Evolutionary conservation across 441 rosid genomes (phyloP), one percentile per base, ranked within the genome.

Genomic region (Omphalea diandra): DNA sequence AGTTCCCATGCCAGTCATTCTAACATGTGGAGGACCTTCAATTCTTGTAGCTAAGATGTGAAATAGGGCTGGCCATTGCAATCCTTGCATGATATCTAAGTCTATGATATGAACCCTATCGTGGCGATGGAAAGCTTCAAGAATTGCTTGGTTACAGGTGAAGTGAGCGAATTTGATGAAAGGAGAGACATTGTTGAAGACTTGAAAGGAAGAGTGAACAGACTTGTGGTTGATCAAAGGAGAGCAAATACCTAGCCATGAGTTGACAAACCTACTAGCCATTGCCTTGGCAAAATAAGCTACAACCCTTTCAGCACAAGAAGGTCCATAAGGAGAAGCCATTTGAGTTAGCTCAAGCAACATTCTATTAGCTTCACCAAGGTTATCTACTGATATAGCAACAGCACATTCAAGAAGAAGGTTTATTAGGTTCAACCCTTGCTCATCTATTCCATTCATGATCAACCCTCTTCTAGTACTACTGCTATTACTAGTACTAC

Each of bases 11-110:
- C 87, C 94, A 0, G 94, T 88, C 91, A 86, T 78, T 60, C 85
- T 77, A 2, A 88, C 68, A 9, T 73, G 81, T 0, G 89, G 94
- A 0, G 91, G 85, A 26, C 94, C 94, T 69, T 85, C 91, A 0
- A 64, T 73, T 33, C 94, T 80, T 5, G 88, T 84, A 11, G 89
- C 86, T 0, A 88, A 75, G 83, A 88, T 88, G 77, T 88, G 94
- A 64, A 88, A 86, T 4, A 88, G 67, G 6, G 89, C 89, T 8
- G 91, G 94, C 94, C 94, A 88, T 75, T 86, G 94, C 56, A 88
- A 63, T 10, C 94, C 94, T 72, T 86, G 91, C 91, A 86, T 85
- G 72, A 88, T 83, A 64, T 88, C 94, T 1, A 88, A 83, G 74
- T 88, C 94, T 2, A 88, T 65, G 52, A 88, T 85, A 62, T 88